Evolutionary conservation across 2,329 filamentous ascomycete genomes (phyloP), one percentile per base, ranked within the genome.

Genomic region (Botrytis tulipae): DNA sequence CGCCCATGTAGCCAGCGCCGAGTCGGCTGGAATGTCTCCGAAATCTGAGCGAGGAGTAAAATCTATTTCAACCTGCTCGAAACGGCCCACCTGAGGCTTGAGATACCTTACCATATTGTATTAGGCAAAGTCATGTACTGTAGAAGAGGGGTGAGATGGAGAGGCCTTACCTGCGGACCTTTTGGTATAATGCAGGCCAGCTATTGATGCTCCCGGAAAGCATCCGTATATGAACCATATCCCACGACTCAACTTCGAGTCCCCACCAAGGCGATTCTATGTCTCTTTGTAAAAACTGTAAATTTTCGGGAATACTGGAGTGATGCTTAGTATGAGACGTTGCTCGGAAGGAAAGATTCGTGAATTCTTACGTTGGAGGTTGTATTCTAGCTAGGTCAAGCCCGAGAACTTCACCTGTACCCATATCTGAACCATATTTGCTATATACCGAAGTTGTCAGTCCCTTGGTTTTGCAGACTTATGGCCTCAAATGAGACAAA

Each of bases 21-120:
- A 89, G 54, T 88, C 83, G 6, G 82, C 76, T 18, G 88, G 85
- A 22, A 92, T 83, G 1, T 89, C 88, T 51, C 87, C 86, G 78
- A 93, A 89, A 76, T 94, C 91, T 79, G 90, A 92, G 70, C 89
- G 89, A 29, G 94, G 93, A 66, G 88, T 85, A 82, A 93, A 93
- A 82, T 98, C 94, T 72, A 98, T 92, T 81, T 98, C 95, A 66
- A 97, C 89, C 77, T 97, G 94, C 82, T 98, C 95, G 72, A 98
- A 87, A 80, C 87, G 88, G 71, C 95, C 95, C 91, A 1, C 32
- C 18, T 51, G 44, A 54, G 94, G 93, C 78, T 90, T 90, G 40
- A 98, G 86, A 80, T 97, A 93, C 71, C 92, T 94, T 35, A 22
- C 48, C 46, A 40, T 57, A 3, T 40, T 60, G 81, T 73, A 82